Base-by-base conservation (phyloP, 1,284 basidiomycete species). In the Sanghuangporus sanghuang region DNA sequence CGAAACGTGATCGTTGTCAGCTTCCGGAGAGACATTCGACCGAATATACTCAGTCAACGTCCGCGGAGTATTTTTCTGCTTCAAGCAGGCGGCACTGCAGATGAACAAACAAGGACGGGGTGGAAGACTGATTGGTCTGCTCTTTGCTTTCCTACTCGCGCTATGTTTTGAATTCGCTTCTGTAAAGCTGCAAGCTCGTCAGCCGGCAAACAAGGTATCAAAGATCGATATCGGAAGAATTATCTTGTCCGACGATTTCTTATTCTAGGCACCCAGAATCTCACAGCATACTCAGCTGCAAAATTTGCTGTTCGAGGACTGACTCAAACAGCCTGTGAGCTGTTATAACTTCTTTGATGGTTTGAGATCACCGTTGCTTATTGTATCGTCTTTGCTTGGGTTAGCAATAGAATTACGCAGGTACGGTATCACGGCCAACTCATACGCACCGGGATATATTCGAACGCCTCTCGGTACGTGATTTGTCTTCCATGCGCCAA, bases 81-180 rank as follows among this genome's bases (percentile, higher is more conserved):
- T 64, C 56, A 67, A 67, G 55, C 60, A 65, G 49, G 66, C 67
- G 18, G 67, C 66, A 8, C 61, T 59, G 35, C 67, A 68, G 52
- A 68, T 68, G 67, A 61, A 67, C 42, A 64, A 67, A 38, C 67
- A 68, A 61, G 61, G 60, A 2, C 59, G 49, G 8, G 61, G 62
- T 16, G 64, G 66, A 32, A 60, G 63, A 57, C 40, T 63, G 8
- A 62, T 67, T 14, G 66, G 65, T 63, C 14, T 16, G 36, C 44
- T 27, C 38, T 35, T 11, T 18, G 6, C 8, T 52, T 14, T 21
- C 40, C 9, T 42, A 8, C 42, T 6, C 32, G 18, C 39, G 32
- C 23, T 44, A 23, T 40, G 7, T 16, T 49, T 46, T 27, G 23
- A 23, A 16, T 39, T 6, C 21, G 12, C 40, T 38, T 3, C 3